Percentiles rank a stretch among this genome's conserved stretches.
Evolutionary conservation across 2,329 filamentous ascomycete genomes (phyloP).

Genomic region (Venturia aucupariae): DNA sequence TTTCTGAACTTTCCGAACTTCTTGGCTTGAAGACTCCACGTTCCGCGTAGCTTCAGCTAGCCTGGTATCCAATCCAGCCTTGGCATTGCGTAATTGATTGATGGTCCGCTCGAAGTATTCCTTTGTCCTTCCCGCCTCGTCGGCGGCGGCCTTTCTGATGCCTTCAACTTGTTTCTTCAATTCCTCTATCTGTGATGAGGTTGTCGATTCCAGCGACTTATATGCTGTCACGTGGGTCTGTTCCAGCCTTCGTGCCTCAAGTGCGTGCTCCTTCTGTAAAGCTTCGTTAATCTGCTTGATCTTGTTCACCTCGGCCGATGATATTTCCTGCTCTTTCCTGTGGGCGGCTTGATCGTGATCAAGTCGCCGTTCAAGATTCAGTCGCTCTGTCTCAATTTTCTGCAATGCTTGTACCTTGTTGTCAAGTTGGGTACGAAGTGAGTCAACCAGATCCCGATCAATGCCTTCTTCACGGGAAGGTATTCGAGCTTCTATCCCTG

Average conservation of each 20-base stretch:
- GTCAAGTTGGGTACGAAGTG: slow-evolving; percentile 65
- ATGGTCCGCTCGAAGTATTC: slow-evolving; percentile 17
- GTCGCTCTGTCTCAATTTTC: slow-evolving; percentile 46
- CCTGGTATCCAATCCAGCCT: slow-evolving; percentile 3
- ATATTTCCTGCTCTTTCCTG: slow-evolving; percentile 48
- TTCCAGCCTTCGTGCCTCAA: slow-evolving; percentile 48
- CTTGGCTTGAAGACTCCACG: slow-evolving; percentile 12
- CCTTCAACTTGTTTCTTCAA: slow-evolving; percentile 15
- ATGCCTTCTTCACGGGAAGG: slow-evolving; percentile 82
- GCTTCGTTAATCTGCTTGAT: slow-evolving; percentile 61
- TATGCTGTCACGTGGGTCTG: slow-evolving; percentile 25
- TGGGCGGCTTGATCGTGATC: slow-evolving; percentile 69
- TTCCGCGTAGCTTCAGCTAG: slow-evolving; percentile 18
- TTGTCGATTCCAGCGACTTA: slow-evolving; percentile 30
- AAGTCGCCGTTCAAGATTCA: slow-evolving; percentile 47
- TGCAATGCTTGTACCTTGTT: slow-evolving; percentile 57
- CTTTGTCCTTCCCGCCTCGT: slow-evolving; percentile 21
- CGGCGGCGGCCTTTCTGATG: slow-evolving; percentile 13
- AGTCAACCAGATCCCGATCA: slow-evolving; percentile 87
- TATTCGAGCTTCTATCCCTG: slow-evolving; percentile 75
- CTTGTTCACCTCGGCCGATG: slow-evolving; percentile 37
- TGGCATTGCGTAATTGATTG: slow-evolving; percentile 14
- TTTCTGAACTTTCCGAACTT: neutral
- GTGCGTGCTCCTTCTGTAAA: slow-evolving; percentile 60
- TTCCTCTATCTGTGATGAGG: slow-evolving; percentile 15